phyloP scores from a whole-genome alignment of 306 rosid species.

The Cicer pinnatifidum region DNA sequence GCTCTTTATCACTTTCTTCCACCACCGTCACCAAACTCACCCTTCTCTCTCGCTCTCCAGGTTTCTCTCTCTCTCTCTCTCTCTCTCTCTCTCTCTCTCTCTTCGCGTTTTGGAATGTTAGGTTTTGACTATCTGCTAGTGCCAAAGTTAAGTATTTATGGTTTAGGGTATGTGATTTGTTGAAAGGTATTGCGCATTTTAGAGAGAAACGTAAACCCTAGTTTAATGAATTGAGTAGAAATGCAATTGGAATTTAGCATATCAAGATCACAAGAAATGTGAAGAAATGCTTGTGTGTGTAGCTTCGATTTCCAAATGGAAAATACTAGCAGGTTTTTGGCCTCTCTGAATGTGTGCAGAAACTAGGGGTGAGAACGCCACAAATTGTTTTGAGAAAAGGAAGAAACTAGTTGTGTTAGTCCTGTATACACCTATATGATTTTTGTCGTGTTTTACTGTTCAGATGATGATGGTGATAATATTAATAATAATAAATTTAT shows the following conservation, averaged over 20 bases:
- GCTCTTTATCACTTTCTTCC: constrained; percentile 18
- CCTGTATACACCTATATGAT: neutral
- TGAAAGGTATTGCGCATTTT: constrained; percentile 4
- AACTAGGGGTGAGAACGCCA: neutral
- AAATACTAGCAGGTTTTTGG: constrained; percentile 22
- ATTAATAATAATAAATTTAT: neutral
- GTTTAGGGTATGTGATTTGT: constrained; percentile 39
- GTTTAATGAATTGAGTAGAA: constrained; percentile 11
- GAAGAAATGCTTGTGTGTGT: neutral
- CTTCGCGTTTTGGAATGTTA: constrained; percentile 25
- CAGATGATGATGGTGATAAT: neutral
- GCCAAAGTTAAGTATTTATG: constrained; percentile 5
- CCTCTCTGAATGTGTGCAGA: neutral
- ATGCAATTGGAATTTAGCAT: constrained; percentile 14
- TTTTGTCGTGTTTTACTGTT: constrained; percentile 6
- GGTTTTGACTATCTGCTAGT: constrained; percentile 18
- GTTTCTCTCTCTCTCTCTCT: constrained; percentile 39
- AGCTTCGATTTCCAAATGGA: constrained; percentile 10
- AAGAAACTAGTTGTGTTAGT: neutral
- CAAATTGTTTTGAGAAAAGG: neutral
- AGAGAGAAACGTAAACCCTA: constrained; percentile 29
- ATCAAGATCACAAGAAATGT: neutral
- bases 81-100: neutral
- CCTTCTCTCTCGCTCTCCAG: constrained; percentile 34
- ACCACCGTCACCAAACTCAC: constrained; percentile 13